These are phyloP conservation scores for Penicillium digitatum DNA, from an alignment of 2,329 filamentous ascomycete genomes.

Conservation along the genomic window DNA sequence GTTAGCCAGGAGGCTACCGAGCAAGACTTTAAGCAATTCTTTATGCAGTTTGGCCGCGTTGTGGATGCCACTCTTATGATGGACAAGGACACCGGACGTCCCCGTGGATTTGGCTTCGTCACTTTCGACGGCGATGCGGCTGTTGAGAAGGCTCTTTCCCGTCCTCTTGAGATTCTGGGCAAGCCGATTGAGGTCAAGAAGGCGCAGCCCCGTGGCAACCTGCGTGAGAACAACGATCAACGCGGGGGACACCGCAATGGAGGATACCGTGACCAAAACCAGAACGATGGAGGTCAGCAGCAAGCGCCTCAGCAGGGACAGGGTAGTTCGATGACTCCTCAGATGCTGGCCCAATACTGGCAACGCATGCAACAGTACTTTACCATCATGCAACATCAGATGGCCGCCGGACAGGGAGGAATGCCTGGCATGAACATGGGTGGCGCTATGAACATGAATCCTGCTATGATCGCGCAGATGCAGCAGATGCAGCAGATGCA, in stretches of 20 bases:
- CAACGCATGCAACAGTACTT: conserved; percentile 98
- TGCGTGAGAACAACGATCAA: conserved; percentile 78
- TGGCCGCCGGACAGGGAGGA: conserved; percentile 55
- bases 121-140: conserved; percentile 96
- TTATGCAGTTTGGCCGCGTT: conserved; percentile 92
- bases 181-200: conserved; percentile 99
- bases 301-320: conserved; percentile 46
- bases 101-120: conserved; percentile 94
- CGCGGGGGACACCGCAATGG: conserved; percentile 41
- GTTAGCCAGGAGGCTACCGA: conserved; percentile 97
- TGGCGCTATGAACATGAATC: conserved; percentile 68
- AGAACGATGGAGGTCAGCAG: conserved; percentile 43
- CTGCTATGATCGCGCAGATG: conserved; percentile 70
- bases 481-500: conserved; percentile 60
- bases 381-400: conserved; percentile 87
- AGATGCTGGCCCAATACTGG: conserved; percentile 98
- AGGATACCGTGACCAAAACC: conserved; percentile 40
- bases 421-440: conserved; percentile 56
- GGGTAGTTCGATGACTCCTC: conserved; percentile 74
- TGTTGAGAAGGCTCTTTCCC: conserved; percentile 82
- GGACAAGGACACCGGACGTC: conserved; percentile 98
- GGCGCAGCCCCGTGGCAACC: conserved; percentile 89
- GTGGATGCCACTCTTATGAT: conserved; percentile 99
- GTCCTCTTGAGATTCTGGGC: conserved; percentile 84
- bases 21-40: conserved; percentile 93